Base-by-base conservation (phyloP, 176 grass and related monocot genomes). In the Oryza nivara region DNA sequence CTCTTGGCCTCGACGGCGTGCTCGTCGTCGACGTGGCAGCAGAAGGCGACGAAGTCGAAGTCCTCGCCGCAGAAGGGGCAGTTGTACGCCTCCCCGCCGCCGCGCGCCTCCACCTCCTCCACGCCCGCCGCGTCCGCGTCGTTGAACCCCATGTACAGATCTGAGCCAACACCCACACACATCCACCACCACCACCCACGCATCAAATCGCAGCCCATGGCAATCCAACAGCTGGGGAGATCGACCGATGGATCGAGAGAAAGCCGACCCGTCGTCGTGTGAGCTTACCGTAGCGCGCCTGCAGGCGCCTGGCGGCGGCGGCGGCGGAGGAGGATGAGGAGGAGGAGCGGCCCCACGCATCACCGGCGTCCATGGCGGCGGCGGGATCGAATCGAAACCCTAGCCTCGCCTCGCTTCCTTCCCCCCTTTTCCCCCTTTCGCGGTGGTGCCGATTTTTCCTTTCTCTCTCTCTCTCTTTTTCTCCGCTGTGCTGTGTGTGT, bases 11-110 rank as follows among this genome's bases (percentile, higher is more conserved):
- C 94, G 15, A 90, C 75, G 46, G 89, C 80, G 85, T 97, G 94
- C 88, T 97, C 94, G 65, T 94, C 94, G 45, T 97, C 94, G 47
- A 97, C 85, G 79, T 97, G 94, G 73, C 91, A 97, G 82, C 91
- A 97, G 28, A 97, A 70, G 14, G 89, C 68, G 15, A 97, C 89
- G 75, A 94, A 92, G 52, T 97, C 94, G n/a, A 97, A 97, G 69
- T 97, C 94, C 82, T 94, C 92, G 22, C 82, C 82, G 68, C 94
- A 94, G 67, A 97, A 97, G 32, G 94, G 94, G 72, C 94, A 97
- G 54, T 86, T 89, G 87, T 90, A 94, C 22, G 72, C 75, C 66
- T 81, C 88, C 40, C 84, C 68, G 20, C 84, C 68, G 20, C 82
- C 82, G 68, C 80, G 87, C 14, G 86, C 65, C 4, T 92, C 85